Base-by-base conservation (phyloP, 2,329 filamentous ascomycete species). In the Hymenotorrendiella dingleyae region DNA sequence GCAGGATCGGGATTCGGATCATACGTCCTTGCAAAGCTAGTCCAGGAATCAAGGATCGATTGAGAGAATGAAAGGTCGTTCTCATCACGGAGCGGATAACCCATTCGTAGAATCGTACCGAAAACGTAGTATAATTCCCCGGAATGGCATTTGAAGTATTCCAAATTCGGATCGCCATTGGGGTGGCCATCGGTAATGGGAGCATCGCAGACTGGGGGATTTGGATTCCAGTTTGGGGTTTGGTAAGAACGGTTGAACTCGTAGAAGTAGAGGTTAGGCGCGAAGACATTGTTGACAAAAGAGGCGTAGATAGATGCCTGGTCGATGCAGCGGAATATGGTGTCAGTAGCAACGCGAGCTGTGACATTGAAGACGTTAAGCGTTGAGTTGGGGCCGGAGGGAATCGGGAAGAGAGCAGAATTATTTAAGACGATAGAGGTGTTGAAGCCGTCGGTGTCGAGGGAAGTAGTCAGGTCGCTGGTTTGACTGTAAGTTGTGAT, bases 141-240 rank as follows among this genome's bases (percentile, higher is more conserved):
- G 9, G 57, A 57, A 32, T 64, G 62, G 39, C 61, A 64, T 43
- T 64, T 64, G 52, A 61, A 63, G 42, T 64, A 65, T 26, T 63
- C 62, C 3, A 45, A 29, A 9, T 53, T 41, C 1, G 60, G 59
- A 30, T 63, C 53, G 7, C 56, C 56, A 28, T 58, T 44, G n/a
- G 59, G 62, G 22, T 59, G 51, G 1, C 40, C 37, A 1, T 50
- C 32, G 2, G 55, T 55, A 7, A 48, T 37, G 5, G 54, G 55
- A 19, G 54, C 49, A 22, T 49, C 46, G 34, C 55, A 62, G 12
- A 54, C 54, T 10, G 48, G 52, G 2, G 45, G n/a, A 27, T 54
- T 55, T 1, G 49, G 46, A 27, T 51, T 41, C 24, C 33, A 52
- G n/a, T 37, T 37, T 2, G 43, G 30, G 2, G 43, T 46, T 36